Evolutionary conservation across 352 stramenopile species (phyloP).

Genomic region (Phytophthora tubulina): DNA sequence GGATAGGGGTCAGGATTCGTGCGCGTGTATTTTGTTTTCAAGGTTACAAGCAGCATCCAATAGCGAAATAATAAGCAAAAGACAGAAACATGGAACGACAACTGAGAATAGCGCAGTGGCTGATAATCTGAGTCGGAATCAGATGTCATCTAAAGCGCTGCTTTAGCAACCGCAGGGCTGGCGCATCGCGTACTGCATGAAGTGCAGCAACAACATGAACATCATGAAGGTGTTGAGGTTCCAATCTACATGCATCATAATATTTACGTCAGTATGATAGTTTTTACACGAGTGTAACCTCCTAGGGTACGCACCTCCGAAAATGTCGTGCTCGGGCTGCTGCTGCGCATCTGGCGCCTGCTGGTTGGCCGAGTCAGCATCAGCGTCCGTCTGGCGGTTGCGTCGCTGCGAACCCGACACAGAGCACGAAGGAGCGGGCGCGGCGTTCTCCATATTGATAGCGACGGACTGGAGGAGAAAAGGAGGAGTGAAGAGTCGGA

Average conservation of each 20-base stretch:
- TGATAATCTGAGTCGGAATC: slow-evolving; percentile 3
- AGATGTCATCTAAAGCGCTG: not conserved
- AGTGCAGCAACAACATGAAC: slow-evolving; percentile 87
- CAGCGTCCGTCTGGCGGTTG: slow-evolving; percentile 21
- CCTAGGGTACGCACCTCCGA: slow-evolving; percentile 67
- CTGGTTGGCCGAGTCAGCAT: slow-evolving; percentile 26
- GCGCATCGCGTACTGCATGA: slow-evolving; percentile 91
- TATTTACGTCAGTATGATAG: slow-evolving; percentile 5
- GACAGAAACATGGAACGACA: slow-evolving; percentile 43
- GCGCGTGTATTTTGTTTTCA: slow-evolving; percentile 34
- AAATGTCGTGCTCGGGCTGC: slow-evolving; percentile 80
- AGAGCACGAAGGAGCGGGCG: slow-evolving; percentile 46
- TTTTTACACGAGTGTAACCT: not conserved
- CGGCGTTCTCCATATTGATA: slow-evolving; percentile 47
- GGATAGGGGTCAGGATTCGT: slow-evolving; percentile 1
- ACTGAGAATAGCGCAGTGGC: slow-evolving; percentile 9
- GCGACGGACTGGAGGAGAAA: slow-evolving; percentile 22
- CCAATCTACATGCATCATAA: slow-evolving; percentile 48
- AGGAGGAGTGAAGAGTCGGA: slow-evolving; percentile 31
- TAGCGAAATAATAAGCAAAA: slow-evolving; percentile 27
- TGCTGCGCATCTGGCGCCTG: slow-evolving; percentile 23
- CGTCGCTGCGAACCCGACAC: slow-evolving; percentile 46
- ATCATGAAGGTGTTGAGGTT: slow-evolving; percentile 90
- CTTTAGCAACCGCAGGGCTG: slow-evolving; percentile 82
- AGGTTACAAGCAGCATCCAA: slow-evolving; percentile 31